Conservation (phyloP, 495 filamentous ascomycete genomes). For the Neurospora tetraspora region DNA sequence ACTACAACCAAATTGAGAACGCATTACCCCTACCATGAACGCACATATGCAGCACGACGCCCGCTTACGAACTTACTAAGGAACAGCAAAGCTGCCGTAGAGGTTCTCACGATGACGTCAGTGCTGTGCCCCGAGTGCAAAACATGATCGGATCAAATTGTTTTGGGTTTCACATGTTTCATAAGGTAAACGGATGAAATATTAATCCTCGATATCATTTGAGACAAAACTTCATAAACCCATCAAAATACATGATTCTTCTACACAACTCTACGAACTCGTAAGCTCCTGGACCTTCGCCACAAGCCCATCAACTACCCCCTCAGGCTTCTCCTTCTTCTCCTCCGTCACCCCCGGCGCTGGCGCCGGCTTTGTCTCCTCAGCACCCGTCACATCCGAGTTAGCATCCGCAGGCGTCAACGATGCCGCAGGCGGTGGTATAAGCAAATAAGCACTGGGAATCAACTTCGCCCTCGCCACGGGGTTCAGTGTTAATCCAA, state of each 20-base stretch:
- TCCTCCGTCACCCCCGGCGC: slow-evolving; percentile 4
- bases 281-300: slow-evolving; percentile 10
- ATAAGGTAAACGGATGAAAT: background rate
- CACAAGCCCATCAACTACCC: slow-evolving; percentile 14
- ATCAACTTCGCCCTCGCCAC: slow-evolving; percentile 60
- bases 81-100: background rate
- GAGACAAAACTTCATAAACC: background rate
- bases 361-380: slow-evolving; percentile 3
- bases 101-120: background rate
- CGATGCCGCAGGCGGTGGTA: slow-evolving; percentile 54
- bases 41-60: too few species aligned
- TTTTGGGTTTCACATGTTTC: background rate
- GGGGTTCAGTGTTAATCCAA: slow-evolving; percentile 79
- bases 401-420: slow-evolving; percentile 31
- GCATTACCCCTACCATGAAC: too few species aligned
- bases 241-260: background rate
- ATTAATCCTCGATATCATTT: too few species aligned
- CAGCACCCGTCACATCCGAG: background rate
- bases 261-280: background rate
- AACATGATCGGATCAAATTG: background rate
- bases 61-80: too few species aligned
- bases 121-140: background rate
- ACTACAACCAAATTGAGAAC: too few species aligned
- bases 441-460: slow-evolving; percentile 59
- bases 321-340: slow-evolving; percentile 8